Evolutionary conservation across 2,329 filamentous ascomycete genomes (phyloP).

Genomic region (Fusarium succisae): DNA sequence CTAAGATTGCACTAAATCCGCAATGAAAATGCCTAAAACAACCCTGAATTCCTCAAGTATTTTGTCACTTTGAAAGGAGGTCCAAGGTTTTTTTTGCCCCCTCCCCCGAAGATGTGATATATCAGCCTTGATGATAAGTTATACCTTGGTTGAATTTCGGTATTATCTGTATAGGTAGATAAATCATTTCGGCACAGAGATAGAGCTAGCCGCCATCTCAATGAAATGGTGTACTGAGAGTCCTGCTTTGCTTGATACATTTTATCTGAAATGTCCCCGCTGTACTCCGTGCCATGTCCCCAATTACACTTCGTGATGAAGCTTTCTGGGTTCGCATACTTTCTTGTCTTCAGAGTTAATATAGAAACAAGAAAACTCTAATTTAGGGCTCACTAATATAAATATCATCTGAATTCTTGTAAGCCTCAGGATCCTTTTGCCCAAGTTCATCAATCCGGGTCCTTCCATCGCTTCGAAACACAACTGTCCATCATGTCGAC

Average conservation of each 20-base stretch:
- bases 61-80: fast-evolving
- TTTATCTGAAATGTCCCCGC: background rate
- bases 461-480: background rate
- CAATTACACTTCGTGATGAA: background rate
- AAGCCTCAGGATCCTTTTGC: background rate
- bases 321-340: background rate
- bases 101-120: background rate
- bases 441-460: background rate
- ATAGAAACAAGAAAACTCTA: background rate
- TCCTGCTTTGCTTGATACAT: background rate
- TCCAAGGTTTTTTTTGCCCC: background rate
- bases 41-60: fast-evolving
- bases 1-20: fast-evolving
- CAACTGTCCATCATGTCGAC: background rate
- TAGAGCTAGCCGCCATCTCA: background rate
- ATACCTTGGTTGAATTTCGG: background rate
- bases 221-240: too few relatives aligned
- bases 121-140: background rate
- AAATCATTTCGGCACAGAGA: background rate
- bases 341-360: background rate
- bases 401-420: background rate
- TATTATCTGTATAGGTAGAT: background rate
- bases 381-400: background rate
- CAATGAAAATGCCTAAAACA: fast-evolving
- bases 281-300: too few relatives aligned